Percentiles rank a stretch among this genome's conserved stretches.
These are phyloP conservation scores for Alternaria tenuissima DNA, from an alignment of 2,329 filamentous ascomycete genomes.

Conservation along the genomic window DNA sequence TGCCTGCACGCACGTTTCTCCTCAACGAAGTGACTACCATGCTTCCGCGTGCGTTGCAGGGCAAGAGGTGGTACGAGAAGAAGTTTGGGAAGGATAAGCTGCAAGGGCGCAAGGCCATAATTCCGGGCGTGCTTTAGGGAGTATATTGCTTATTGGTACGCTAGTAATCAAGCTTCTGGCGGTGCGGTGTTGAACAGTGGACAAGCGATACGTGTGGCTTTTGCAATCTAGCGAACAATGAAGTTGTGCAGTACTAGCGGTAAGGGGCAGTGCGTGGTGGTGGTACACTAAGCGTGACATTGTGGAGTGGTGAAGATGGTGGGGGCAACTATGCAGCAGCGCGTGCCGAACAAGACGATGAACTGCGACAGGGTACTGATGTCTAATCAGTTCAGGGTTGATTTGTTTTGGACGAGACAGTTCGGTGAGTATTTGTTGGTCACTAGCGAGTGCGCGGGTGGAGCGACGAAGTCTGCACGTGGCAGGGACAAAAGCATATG, in stretches of 20 bases:
- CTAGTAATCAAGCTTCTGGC: slow-evolving; percentile 8
- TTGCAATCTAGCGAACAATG: background rate
- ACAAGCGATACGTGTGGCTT: background rate
- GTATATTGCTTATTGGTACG: background rate
- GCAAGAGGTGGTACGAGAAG: slow-evolving; percentile 84
- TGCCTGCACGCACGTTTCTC: slow-evolving; percentile 81
- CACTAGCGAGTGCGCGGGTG: slow-evolving; percentile 5
- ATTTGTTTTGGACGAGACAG: background rate
- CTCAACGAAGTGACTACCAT: slow-evolving; percentile 90
- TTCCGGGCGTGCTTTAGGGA: slow-evolving; percentile 64
- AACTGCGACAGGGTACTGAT: slow-evolving; percentile 2
- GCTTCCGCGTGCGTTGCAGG: slow-evolving; percentile 83
- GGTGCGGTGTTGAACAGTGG: background rate
- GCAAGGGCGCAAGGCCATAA: slow-evolving; percentile 75
- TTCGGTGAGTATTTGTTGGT: slow-evolving; percentile 3
- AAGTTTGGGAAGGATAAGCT: slow-evolving; percentile 88
- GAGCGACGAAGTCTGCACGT: slow-evolving; percentile 3
- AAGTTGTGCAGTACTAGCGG: slow-evolving; percentile 4
- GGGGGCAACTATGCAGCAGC: background rate
- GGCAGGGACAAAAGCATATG: slow-evolving; percentile 8
- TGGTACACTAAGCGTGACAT: slow-evolving; percentile 20
- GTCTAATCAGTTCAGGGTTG: slow-evolving; percentile 4
- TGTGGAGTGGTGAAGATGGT: background rate
- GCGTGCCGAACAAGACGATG: background rate
- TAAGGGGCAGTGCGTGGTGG: background rate